phyloP scores from a whole-genome alignment of 805 yeast genomes.

The Cyberlindnera samutprakarnensis region DNA sequence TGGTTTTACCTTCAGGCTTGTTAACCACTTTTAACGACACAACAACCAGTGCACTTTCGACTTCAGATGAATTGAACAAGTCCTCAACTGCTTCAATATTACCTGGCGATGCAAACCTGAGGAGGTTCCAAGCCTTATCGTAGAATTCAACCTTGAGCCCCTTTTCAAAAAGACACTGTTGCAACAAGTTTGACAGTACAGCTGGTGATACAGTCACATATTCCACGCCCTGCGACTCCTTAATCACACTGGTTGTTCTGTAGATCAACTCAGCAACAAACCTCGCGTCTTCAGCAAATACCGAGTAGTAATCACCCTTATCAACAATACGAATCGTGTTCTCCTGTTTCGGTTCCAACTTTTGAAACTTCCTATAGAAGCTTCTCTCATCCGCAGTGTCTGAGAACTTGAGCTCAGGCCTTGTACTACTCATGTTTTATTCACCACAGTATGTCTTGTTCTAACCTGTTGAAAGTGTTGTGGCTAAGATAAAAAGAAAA shows the following conservation, averaged over 20 bases:
- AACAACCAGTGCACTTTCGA: slow-evolving; percentile 46
- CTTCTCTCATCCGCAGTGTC: slow-evolving; percentile 44
- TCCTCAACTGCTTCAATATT: slow-evolving; percentile 75
- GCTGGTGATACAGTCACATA: slow-evolving; percentile 76
- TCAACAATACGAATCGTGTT: slow-evolving; percentile 68
- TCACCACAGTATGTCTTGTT: too few relatives aligned
- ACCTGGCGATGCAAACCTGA: slow-evolving; percentile 79
- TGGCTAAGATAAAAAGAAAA: too few relatives aligned
- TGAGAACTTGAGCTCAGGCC: slow-evolving; percentile 53
- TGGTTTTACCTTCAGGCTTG: slow-evolving; percentile 33
- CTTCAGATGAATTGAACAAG: slow-evolving; percentile 38
- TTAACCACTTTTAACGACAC: slow-evolving; percentile 31
- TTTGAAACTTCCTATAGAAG: slow-evolving; percentile 40
- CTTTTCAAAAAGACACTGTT: slow-evolving; percentile 57
- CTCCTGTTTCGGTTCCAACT: slow-evolving; percentile 38
- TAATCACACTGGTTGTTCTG: slow-evolving; percentile 76
- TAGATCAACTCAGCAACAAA: slow-evolving; percentile 79
- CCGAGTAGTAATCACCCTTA: slow-evolving; percentile 73
- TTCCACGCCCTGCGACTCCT: slow-evolving; percentile 43
- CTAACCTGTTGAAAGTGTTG: too few relatives aligned
- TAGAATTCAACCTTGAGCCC: slow-evolving; percentile 79
- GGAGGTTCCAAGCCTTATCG: slow-evolving; percentile 52
- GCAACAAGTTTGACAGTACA: slow-evolving; percentile 58
- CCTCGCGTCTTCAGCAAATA: slow-evolving; percentile 68
- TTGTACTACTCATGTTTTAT: slow-evolving; percentile 22